Conservation (phyloP, 495 filamentous ascomycete genomes). For the Penicillium waksmanii region DNA sequence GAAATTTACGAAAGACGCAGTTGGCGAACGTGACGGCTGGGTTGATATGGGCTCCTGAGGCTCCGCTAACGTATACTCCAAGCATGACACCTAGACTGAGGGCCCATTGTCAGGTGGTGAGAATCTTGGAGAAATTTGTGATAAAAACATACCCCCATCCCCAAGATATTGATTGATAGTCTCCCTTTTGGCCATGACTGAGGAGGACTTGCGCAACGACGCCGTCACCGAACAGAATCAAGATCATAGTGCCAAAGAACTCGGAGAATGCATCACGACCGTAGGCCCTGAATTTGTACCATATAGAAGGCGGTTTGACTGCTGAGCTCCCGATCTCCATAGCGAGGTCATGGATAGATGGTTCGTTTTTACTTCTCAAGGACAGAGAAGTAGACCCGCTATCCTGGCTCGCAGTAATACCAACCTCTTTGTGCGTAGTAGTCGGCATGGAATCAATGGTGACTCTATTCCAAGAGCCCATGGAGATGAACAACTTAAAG, state of each 20-base stretch:
- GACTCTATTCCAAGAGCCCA: constrained; percentile 17
- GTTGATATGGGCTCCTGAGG: constrained; percentile 66
- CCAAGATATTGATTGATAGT: constrained; percentile 66
- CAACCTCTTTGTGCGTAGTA: constrained; percentile 18
- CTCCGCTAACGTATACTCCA: constrained; percentile 63
- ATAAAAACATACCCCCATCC: constrained; percentile 58
- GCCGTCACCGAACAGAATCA: constrained; percentile 67
- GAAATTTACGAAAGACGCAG: constrained; percentile 63
- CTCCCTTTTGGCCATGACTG: constrained; percentile 51
- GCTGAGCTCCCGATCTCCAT: constrained; percentile 6
- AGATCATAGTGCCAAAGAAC: constrained; percentile 65
- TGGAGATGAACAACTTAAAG: not conserved
- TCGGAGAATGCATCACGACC: constrained; percentile 63
- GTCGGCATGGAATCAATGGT: constrained; percentile 22
- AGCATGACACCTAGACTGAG: constrained; percentile 62
- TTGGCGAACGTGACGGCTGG: constrained; percentile 66
- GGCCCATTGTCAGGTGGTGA: not conserved
- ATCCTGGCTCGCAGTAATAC: constrained; percentile 13
- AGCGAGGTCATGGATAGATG: constrained; percentile 21
- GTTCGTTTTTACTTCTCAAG: constrained; percentile 18
- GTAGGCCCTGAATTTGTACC: constrained; percentile 50
- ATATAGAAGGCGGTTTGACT: constrained; percentile 36
- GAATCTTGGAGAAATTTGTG: not conserved
- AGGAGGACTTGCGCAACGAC: constrained; percentile 63
- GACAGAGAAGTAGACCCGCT: constrained; percentile 27